A percentile compares a stretch with the other conserved stretches of the same genome.
phyloP scores from a whole-genome alignment of 2,329 filamentous ascomycete species.

The Myriosclerotinia duriaeana region DNA sequence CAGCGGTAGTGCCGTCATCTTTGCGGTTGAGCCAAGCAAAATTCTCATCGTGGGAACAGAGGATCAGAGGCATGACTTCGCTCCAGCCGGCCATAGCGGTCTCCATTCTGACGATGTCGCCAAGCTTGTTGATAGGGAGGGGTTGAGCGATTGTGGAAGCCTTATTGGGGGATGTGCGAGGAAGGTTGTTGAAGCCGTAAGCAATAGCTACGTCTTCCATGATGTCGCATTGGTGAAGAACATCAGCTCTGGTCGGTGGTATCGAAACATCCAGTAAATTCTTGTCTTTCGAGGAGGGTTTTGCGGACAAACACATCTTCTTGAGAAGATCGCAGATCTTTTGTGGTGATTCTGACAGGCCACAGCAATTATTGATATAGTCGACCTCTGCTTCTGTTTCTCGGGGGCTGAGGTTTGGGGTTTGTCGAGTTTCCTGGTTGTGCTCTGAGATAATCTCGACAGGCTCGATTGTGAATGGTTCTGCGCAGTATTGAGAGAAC shows the following conservation, averaged over 20 bases:
- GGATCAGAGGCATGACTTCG: constrained; percentile 92
- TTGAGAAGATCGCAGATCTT: constrained; percentile 76
- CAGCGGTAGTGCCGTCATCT: constrained; percentile 79
- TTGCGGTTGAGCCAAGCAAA: constrained; percentile 91
- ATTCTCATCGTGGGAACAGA: constrained; percentile 98
- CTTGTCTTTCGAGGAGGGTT: constrained; percentile 66
- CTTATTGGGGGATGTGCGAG: constrained; percentile 81
- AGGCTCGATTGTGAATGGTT: constrained; percentile 90
- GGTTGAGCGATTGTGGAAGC: constrained; percentile 84
- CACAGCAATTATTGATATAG: constrained; percentile 92
- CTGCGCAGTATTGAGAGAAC: constrained; percentile 89
- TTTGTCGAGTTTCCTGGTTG: constrained; percentile 78
- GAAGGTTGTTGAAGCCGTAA: constrained; percentile 96
- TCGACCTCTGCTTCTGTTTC: constrained; percentile 79
- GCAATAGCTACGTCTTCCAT: constrained; percentile 98
- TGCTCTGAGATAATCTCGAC: constrained; percentile 90
- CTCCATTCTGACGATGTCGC: constrained; percentile 85
- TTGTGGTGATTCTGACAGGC: constrained; percentile 70
- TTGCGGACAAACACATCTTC: constrained; percentile 86
- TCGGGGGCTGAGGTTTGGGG: constrained; percentile 76
- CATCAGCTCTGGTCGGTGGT: constrained; percentile 86
- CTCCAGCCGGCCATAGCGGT: constrained; percentile 93
- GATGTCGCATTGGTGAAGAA: constrained; percentile 94
- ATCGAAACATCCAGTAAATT: constrained; percentile 79
- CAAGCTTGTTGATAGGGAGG: constrained; percentile 88